phyloP scores from a whole-genome alignment of 768 basidiomycete species.

The Boletus speciosus region DNA sequence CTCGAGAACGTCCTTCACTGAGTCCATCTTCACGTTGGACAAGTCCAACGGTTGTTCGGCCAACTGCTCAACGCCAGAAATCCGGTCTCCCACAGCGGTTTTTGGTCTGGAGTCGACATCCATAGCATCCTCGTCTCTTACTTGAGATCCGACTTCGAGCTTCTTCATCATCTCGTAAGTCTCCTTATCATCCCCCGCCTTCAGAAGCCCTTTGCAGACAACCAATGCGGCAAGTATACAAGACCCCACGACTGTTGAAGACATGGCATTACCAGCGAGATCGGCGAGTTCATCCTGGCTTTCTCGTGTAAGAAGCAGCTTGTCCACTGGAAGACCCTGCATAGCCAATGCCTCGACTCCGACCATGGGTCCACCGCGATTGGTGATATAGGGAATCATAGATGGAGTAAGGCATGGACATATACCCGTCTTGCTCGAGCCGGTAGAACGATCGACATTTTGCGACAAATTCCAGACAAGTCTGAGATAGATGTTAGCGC shows the following conservation, averaged over 20 bases:
- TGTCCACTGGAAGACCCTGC: slow-evolving; percentile 92
- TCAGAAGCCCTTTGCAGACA: slow-evolving; percentile 61
- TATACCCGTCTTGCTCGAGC: slow-evolving; percentile 76
- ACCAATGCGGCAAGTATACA: slow-evolving; percentile 83
- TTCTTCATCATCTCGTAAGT: slow-evolving; percentile 64
- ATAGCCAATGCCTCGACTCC: slow-evolving; percentile 90
- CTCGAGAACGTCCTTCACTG: slow-evolving; percentile 54
- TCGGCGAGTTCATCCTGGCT: slow-evolving; percentile 92
- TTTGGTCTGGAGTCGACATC: slow-evolving; percentile 42
- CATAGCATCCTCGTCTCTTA: slow-evolving; percentile 40
- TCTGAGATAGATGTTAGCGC: slow-evolving; percentile 35
- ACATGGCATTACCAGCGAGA: slow-evolving; percentile 97
- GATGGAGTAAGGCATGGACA: slow-evolving; percentile 92
- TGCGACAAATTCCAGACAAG: slow-evolving; percentile 96
- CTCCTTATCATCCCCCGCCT: slow-evolving; percentile 57
- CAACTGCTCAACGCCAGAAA: slow-evolving; percentile 73
- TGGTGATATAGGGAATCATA: slow-evolving; percentile 96
- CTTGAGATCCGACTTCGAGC: slow-evolving; percentile 30
- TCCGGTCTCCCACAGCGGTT: slow-evolving; percentile 42
- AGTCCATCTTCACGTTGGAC: slow-evolving; percentile 44
- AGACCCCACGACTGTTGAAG: slow-evolving; percentile 91
- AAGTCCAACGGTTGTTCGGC: slow-evolving; percentile 64
- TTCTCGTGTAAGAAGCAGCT: slow-evolving; percentile 87
- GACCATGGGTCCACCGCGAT: slow-evolving; percentile 93
- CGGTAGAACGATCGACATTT: slow-evolving; percentile 90